These are phyloP conservation scores for Thecaphora thlaspeos DNA, from an alignment of 1,284 basidiomycete genomes.

Conservation along the genomic window DNA sequence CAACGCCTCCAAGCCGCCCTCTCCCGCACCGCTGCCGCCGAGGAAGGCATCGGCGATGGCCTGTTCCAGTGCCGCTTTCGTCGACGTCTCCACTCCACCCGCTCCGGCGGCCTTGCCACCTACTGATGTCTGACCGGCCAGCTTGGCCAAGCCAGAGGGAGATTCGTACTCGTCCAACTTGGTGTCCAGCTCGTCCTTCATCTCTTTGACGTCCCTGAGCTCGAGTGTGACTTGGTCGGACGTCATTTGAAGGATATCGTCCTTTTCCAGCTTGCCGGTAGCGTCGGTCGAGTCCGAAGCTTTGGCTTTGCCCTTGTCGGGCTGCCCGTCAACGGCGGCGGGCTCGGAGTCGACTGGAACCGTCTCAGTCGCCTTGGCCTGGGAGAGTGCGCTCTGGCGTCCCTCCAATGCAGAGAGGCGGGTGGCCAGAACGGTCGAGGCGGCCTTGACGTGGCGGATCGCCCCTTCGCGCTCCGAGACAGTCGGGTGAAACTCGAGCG, in stretches of 20 bases:
- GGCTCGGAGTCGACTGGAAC: background rate
- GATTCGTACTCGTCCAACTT: slow-evolving; percentile 52
- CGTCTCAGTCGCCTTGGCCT: background rate
- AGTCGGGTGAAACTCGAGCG: slow-evolving; percentile 54
- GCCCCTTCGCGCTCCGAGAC: slow-evolving; percentile 32
- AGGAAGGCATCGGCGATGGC: slow-evolving; percentile 54
- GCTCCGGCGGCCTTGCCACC: slow-evolving; percentile 13
- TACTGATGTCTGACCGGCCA: slow-evolving; percentile 27
- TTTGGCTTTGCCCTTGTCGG: slow-evolving; percentile 5
- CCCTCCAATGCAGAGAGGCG: slow-evolving; percentile 36
- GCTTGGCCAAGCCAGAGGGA: slow-evolving; percentile 30
- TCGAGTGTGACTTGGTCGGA: slow-evolving; percentile 32
- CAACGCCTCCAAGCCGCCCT: slow-evolving; percentile 11
- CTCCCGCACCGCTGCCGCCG: slow-evolving; percentile 23
- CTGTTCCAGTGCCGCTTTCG: slow-evolving; percentile 46
- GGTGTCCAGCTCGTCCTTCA: slow-evolving; percentile 47
- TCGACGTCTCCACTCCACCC: slow-evolving; percentile 8
- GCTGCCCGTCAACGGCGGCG: slow-evolving; percentile 1
- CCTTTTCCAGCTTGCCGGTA: slow-evolving; percentile 20
- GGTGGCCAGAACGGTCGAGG: slow-evolving; percentile 27
- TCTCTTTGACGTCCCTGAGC: slow-evolving; percentile 40
- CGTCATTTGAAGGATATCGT: slow-evolving; percentile 37
- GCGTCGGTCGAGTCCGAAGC: background rate
- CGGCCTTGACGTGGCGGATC: slow-evolving; percentile 37
- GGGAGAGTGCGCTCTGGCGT: slow-evolving; percentile 7